A percentile compares a stretch with the other conserved stretches of the same genome.
These are phyloP conservation scores for Glutinoglossum americanum DNA, from an alignment of 495 filamentous ascomycete genomes.

Conservation along the genomic window DNA sequence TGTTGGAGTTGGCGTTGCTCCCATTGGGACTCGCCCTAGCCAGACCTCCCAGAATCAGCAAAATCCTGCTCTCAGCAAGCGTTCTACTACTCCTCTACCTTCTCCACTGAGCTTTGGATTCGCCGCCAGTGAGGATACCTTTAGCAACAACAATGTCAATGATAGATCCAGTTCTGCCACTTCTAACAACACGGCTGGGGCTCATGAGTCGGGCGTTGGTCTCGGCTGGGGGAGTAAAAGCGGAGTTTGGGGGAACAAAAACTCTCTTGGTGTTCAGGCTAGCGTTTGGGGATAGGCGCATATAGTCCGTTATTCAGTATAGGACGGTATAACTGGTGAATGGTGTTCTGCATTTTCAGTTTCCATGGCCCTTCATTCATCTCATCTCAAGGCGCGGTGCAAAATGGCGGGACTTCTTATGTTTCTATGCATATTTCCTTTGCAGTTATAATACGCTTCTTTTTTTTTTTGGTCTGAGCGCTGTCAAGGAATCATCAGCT, in stretches of 20 bases:
- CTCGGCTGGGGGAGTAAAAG: conserved; percentile 45
- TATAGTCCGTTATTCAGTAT: conserved; percentile 1
- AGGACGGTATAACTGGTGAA: conserved; percentile 3
- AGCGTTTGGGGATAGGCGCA: conserved; percentile 49
- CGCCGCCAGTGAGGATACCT: conserved; percentile 27
- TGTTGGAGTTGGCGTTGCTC: conserved; percentile 49
- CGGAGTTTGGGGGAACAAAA: conserved; percentile 56
- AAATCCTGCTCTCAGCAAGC: conserved; percentile 58
- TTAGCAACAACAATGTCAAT: conserved; percentile 20
- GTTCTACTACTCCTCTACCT: conserved; percentile 71
- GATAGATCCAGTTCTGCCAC: conserved; percentile 40
- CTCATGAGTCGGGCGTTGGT: conserved; percentile 1
- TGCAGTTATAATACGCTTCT: neutral
- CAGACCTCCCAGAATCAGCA: conserved; percentile 26
- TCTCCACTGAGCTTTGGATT: conserved; percentile 75
- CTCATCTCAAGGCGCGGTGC: conserved; percentile 2
- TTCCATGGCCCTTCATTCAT: neutral
- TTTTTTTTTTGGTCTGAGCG: neutral
- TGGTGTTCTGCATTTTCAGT: conserved; percentile 5
- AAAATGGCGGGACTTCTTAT: conserved; percentile 2
- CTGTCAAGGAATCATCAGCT: neutral
- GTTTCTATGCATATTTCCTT: neutral
- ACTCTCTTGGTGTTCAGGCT: conserved; percentile 45
- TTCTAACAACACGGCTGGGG: conserved; percentile 21
- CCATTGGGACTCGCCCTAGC: conserved; percentile 76